Conservation (phyloP, 495 filamentous ascomycete genomes). For the Talaromyces ruber region DNA sequence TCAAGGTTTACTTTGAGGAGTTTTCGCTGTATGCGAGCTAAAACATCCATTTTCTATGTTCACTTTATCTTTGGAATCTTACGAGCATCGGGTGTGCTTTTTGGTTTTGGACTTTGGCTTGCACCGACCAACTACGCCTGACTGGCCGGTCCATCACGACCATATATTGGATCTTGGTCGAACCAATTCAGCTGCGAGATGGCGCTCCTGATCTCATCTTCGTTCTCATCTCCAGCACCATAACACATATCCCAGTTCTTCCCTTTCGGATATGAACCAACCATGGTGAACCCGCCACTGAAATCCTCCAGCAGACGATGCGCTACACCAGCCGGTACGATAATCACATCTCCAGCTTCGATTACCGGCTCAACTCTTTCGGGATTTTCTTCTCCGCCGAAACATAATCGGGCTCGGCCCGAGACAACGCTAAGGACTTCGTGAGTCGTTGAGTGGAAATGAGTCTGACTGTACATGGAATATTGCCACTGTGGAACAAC, state of each 20-base stretch:
- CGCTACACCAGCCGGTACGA: conserved; percentile 58
- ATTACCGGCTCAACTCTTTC: conserved; percentile 46
- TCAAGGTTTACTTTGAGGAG: not conserved
- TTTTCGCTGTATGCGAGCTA: not conserved
- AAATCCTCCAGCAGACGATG: conserved; percentile 54
- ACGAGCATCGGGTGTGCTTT: not conserved
- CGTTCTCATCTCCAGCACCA: conserved; percentile 35
- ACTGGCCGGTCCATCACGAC: conserved; percentile 42
- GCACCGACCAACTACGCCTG: conserved; percentile 16
- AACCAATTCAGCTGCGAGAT: conserved; percentile 49
- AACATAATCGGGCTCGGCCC: conserved; percentile 54
- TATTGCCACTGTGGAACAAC: conserved; percentile 58
- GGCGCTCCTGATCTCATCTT: conserved; percentile 37
- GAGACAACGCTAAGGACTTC: conserved; percentile 54
- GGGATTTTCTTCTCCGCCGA: conserved; percentile 57
- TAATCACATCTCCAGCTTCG: conserved; percentile 51
- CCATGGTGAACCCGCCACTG: conserved; percentile 51
- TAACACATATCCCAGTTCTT: conserved; percentile 65
- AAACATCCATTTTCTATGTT: not conserved
- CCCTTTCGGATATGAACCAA: conserved; percentile 53
- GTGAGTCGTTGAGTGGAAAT: conserved; percentile 60
- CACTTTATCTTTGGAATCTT: not conserved
- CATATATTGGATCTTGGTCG: conserved; percentile 51
- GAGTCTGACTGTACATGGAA: conserved; percentile 55
- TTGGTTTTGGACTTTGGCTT: not conserved